phyloP scores from a whole-genome alignment of 306 rosid genomes.

The Cucurbita pepo region DNA sequence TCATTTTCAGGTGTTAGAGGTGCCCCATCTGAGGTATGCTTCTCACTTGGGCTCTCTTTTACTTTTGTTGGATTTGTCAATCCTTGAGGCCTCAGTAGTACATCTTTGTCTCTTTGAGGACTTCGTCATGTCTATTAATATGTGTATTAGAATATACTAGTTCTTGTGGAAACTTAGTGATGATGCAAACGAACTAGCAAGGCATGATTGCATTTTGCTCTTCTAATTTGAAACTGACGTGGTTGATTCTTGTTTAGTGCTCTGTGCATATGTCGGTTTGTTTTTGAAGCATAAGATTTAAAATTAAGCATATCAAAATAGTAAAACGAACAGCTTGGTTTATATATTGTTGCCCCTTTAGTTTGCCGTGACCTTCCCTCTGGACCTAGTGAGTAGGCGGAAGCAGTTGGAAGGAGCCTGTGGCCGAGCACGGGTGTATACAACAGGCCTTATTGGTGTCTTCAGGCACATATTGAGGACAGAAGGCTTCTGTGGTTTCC shows the following conservation, averaged over 20 bases:
- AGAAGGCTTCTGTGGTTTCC: constrained; percentile 78
- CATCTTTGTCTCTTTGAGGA: constrained; percentile 12
- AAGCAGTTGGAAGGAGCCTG: constrained; percentile 97
- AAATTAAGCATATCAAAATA: not conserved
- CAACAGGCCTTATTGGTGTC: constrained; percentile 52
- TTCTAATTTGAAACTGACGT: not conserved
- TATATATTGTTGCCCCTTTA: constrained; percentile 16
- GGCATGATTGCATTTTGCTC: not conserved
- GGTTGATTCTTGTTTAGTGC: not conserved
- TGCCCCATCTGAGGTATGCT: constrained; percentile 69
- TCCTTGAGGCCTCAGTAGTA: constrained; percentile 26
- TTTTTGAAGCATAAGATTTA: not conserved
- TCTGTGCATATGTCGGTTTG: not conserved
- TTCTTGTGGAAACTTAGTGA: not conserved
- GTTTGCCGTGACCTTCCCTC: constrained; percentile 86
- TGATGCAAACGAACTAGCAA: not conserved
- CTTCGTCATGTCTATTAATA: not conserved
- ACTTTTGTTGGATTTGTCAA: constrained; percentile 24
- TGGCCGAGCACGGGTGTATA: constrained; percentile 83
- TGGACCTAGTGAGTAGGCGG: constrained; percentile 94
- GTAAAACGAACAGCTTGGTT: not conserved
- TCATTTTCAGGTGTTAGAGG: constrained; percentile 61
- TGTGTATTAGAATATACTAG: not conserved
- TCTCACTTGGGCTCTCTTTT: constrained; percentile 64
- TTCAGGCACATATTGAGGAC: constrained; percentile 62